Evolutionary conservation across 1,139 yeast genomes (phyloP).

Genomic region (Spathaspora sp.): DNA sequence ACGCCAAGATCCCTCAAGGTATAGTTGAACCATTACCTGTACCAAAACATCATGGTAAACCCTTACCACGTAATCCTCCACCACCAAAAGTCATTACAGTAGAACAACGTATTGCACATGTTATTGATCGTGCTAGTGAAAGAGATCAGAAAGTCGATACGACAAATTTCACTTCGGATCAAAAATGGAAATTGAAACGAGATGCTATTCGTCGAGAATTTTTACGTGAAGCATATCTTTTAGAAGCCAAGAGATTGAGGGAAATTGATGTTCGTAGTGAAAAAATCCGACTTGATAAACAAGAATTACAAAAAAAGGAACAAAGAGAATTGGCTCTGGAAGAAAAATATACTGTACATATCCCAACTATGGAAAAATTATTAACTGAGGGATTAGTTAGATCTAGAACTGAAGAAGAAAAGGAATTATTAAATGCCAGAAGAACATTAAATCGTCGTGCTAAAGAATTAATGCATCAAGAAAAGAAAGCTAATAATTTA

Average conservation of each 20-base stretch:
- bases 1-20: constrained; percentile 55
- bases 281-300: constrained; percentile 20
- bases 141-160: constrained; percentile 27
- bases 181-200: constrained; percentile 55
- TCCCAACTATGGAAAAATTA: constrained; percentile 76
- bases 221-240: constrained; percentile 62
- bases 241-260: constrained; percentile 56
- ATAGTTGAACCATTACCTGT: constrained; percentile 74
- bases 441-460: constrained; percentile 36
- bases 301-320: constrained; percentile 27
- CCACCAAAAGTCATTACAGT: constrained; percentile 58
- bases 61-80: constrained; percentile 37
- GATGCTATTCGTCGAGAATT: constrained; percentile 74
- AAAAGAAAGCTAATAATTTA: constrained; percentile 53
- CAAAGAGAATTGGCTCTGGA: constrained; percentile 26
- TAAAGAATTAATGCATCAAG: constrained; percentile 32
- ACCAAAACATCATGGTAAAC: constrained; percentile 53
- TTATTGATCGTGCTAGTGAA: constrained; percentile 45
- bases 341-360: constrained; percentile 44
- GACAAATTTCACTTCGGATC: constrained; percentile 42
- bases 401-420: constrained; percentile 69
- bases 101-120: constrained; percentile 52
- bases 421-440: constrained; percentile 43
- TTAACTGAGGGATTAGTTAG: constrained; percentile 70
- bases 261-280: constrained; percentile 34